phyloP scores from a whole-genome alignment of 2,329 filamentous ascomycete genomes.

The Neofusicoccum sp. region DNA sequence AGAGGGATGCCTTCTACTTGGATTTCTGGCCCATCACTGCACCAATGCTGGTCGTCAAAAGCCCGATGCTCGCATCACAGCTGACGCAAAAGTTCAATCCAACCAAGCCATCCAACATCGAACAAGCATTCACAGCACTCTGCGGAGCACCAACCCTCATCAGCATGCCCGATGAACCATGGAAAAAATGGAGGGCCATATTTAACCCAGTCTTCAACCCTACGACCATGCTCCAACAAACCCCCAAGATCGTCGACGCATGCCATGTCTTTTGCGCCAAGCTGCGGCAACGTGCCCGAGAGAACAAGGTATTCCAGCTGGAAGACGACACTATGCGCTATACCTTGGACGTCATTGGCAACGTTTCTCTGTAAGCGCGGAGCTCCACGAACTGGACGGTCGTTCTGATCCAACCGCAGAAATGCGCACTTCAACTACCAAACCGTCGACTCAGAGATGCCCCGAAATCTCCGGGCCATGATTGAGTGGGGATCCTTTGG shows the following conservation, averaged over 20 bases:
- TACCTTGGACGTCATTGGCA: conserved; percentile 31
- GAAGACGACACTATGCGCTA: conserved; percentile 26
- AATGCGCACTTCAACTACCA: background rate
- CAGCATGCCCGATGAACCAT: conserved; percentile 19
- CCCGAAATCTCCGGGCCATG: background rate
- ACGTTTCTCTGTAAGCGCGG: conserved; percentile 19
- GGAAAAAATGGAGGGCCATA: conserved; percentile 19
- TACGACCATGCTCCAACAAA: conserved; percentile 30
- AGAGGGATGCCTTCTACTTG: background rate
- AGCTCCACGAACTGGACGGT: conserved; percentile 9
- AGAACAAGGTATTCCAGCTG: conserved; percentile 27
- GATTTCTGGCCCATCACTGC: background rate
- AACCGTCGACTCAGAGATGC: background rate
- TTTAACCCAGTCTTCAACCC: conserved; percentile 34
- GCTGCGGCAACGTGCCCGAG: conserved; percentile 24
- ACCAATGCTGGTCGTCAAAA: background rate
- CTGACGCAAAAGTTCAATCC: background rate
- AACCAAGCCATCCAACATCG: no score
- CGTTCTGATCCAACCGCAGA: background rate
- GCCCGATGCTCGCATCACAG: background rate
- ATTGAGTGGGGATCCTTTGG: background rate
- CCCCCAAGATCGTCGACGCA: conserved; percentile 34
- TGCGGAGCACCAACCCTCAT: conserved; percentile 28
- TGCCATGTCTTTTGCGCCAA: conserved; percentile 31
- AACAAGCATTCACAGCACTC: no score